Evolutionary conservation across 2,329 filamentous ascomycete species (phyloP).

Genomic region (Mollisia scopiformis): DNA sequence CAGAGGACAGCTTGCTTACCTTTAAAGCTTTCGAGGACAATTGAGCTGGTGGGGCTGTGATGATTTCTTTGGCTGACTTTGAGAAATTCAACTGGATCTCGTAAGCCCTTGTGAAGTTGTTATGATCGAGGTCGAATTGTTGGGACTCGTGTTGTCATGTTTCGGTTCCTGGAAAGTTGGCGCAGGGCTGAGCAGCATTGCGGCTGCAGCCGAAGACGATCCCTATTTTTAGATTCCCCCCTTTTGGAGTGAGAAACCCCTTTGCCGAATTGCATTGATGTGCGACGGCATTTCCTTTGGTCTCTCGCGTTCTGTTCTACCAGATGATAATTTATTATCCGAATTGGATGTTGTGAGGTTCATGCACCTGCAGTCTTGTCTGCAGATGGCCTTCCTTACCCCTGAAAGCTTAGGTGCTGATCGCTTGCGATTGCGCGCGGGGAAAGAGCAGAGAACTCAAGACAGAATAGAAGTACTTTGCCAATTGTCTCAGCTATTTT

Average conservation of each 20-base stretch:
- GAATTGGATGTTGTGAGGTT: too few relatives aligned
- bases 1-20: not conserved
- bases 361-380: too few relatives aligned
- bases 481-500: too few relatives aligned
- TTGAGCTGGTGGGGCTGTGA: slow-evolving; percentile 2
- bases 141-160: not conserved
- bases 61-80: not conserved
- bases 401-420: slow-evolving; percentile 1
- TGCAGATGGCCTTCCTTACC: not conserved
- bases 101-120: not conserved
- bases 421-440: not conserved
- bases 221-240: not conserved
- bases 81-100: not conserved
- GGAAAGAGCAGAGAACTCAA: not conserved
- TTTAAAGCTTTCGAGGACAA: not conserved
- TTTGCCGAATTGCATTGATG: not conserved
- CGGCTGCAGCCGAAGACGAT: slow-evolving; percentile 8
- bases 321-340: too few relatives aligned
- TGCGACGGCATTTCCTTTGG: not conserved
- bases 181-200: slow-evolving; percentile 6
- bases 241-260: not conserved
- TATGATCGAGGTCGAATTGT: slow-evolving; percentile 2
- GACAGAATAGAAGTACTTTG: not conserved
- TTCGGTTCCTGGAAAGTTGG: not conserved
- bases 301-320: not conserved